Evolutionary conservation across 1,284 basidiomycete genomes (phyloP), one percentile per base, ranked within the genome.

Genomic region (Ceratobasidium sp.): DNA sequence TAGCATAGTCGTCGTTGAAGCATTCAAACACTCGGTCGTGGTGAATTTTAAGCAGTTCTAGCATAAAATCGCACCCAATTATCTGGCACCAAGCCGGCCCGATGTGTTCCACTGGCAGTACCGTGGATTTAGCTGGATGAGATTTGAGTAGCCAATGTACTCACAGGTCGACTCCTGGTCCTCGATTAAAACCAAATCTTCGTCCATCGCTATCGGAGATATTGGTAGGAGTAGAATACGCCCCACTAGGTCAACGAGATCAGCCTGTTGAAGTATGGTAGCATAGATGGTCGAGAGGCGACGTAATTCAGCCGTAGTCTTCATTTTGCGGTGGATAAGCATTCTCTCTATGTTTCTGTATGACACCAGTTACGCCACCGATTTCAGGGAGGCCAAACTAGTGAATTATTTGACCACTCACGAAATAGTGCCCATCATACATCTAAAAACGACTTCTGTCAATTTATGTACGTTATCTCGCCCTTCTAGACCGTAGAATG

Each of bases 11-110:
- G 22, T 51, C 22, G 48, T 51, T n/a, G 48, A 51, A 51, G 22
- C 48, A 51, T 51, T 51, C 48, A 51, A 51, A n/a, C 22, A 24
- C 48, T 24, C n/a, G n/a, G 6, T 51, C 22, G 22, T 51, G n/a
- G 11, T 51, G 48, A 51, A 6, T 22, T 24, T 51, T 51, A 11
- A 51, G 48, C 22, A 51, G 48, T 24, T 51, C 48, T n/a, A 51
- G 22, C 48, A 51, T 51, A 11, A 51, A n/a, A n/a, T 51, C 48
- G n/a, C 48, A 51, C 48, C 48, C 48, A n/a, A 51, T 22, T 51
- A 51, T 51, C 22, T 51, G 48, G 11, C 48, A 51, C 48, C 48
- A 51, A 24, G 19, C 22, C 48, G 48, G 48, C 22, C 48, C 48
- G n/a, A 51, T 51, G 22, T 9, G 9, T 22, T 51, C 22, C 11